Evolutionary conservation across 2,329 filamentous ascomycete genomes (phyloP).

Genomic region (Claviceps pusilla): DNA sequence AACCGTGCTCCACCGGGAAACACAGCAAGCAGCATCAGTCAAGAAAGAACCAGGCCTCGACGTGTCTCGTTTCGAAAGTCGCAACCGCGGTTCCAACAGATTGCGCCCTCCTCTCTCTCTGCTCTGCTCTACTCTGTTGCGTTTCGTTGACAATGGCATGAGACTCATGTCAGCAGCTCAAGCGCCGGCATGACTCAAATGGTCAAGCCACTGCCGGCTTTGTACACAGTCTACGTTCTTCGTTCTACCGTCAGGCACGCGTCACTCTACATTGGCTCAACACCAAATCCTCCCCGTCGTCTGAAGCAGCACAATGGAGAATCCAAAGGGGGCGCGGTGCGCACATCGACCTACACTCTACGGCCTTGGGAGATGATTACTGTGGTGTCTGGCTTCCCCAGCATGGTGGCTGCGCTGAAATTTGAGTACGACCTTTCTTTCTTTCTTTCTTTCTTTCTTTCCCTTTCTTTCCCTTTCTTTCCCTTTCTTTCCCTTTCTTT

Average conservation of each 20-base stretch:
- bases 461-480: background rate
- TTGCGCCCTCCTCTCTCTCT: background rate
- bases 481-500: background rate
- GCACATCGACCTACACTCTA: constrained; percentile 52
- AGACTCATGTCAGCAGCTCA: background rate
- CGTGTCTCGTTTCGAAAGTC: background rate
- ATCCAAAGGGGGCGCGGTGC: constrained; percentile 62
- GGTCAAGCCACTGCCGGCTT: constrained; percentile 56
- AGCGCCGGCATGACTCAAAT: constrained; percentile 24
- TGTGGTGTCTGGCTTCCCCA: constrained; percentile 78
- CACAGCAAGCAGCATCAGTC: background rate
- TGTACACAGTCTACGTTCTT: constrained; percentile 88
- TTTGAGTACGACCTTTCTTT: constrained; percentile 54
- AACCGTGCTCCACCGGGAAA: background rate
- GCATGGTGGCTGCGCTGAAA: constrained; percentile 72
- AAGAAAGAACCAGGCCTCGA: background rate
- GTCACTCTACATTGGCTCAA: constrained; percentile 78
- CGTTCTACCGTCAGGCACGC: constrained; percentile 62
- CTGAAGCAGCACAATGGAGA: constrained; percentile 85
- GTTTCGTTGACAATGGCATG: background rate
- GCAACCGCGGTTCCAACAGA: background rate
- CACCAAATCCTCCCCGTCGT: constrained; percentile 71
- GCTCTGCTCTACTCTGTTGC: background rate
- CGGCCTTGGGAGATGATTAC: constrained; percentile 86
- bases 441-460: no score